Conservation (phyloP, 176 grass and related monocot genomes). For the Aegilops speltoides region DNA sequence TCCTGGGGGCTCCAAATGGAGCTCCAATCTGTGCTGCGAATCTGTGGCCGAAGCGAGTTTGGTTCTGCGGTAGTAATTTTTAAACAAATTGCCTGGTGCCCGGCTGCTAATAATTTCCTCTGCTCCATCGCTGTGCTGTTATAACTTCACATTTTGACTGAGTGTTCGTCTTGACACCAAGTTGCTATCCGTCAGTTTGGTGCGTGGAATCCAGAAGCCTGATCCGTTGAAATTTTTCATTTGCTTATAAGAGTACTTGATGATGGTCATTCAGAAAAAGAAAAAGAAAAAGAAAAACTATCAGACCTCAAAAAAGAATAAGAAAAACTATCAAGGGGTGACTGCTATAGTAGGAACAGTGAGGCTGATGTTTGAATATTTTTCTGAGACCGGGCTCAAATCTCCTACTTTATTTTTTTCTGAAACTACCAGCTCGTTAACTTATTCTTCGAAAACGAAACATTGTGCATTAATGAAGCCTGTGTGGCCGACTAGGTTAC, state of each 20-base stretch:
- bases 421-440: too few relatives aligned
- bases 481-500: neutral
- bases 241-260: neutral
- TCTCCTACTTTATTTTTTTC: too few relatives aligned
- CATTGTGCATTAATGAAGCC: too few relatives aligned
- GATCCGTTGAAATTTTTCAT: neutral
- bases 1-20: neutral
- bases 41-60: neutral
- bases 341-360: neutral
- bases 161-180: neutral
- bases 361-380: neutral
- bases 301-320: neutral
- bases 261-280: neutral
- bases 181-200: neutral
- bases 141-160: neutral
- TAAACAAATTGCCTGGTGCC: neutral
- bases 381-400: neutral
- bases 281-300: neutral
- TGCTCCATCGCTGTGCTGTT: neutral
- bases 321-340: neutral
- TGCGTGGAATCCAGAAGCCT: neutral
- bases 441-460: too few relatives aligned
- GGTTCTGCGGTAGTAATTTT: neutral
- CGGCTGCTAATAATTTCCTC: neutral
- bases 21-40: neutral